Conservation (phyloP, 2,329 filamentous ascomycete species). For the Sarocladium brachiariae region DNA sequence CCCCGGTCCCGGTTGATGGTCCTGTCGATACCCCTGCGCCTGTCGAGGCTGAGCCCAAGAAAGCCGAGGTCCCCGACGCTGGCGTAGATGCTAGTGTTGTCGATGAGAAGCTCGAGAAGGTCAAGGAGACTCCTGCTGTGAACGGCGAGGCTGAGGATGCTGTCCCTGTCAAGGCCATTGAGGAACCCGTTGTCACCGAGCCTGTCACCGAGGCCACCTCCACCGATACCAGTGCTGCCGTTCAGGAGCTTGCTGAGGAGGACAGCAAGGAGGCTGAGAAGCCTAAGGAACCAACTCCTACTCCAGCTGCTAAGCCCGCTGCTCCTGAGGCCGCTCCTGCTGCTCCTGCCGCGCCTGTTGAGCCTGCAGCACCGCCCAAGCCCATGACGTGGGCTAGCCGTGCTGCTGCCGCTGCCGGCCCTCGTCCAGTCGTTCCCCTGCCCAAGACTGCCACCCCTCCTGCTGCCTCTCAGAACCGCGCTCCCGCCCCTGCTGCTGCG, state of each 20-base stretch:
- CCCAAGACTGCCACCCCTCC: constrained; percentile 52
- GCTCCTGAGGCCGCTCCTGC: constrained; percentile 37
- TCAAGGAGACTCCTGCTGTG: constrained; percentile 14
- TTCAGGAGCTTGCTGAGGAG: constrained; percentile 48
- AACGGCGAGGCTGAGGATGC: constrained; percentile 28
- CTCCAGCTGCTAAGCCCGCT: constrained; percentile 35
- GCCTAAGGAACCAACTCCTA: constrained; percentile 56
- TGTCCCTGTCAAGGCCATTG: constrained; percentile 24
- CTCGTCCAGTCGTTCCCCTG: constrained; percentile 45
- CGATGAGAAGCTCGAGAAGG: constrained; percentile 71
- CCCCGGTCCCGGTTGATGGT: constrained; percentile 24
- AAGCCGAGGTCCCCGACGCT: constrained; percentile 18
- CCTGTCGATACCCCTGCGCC: constrained; percentile 20
- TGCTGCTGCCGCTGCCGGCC: constrained; percentile 50
- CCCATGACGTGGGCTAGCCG: constrained; percentile 72
- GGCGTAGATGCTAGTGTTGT: constrained; percentile 46
- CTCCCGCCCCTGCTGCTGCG: constrained; percentile 39
- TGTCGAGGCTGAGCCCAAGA: constrained; percentile 26
- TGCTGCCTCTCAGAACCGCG: constrained; percentile 40
- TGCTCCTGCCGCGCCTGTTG: constrained; percentile 37
- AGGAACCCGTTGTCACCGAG: constrained; percentile 18
- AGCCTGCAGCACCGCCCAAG: constrained; percentile 43
- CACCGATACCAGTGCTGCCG: constrained; percentile 42
- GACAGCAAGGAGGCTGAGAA: constrained; percentile 53
- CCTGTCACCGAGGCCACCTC: constrained; percentile 24